Evolutionary conservation across 495 filamentous ascomycete species (phyloP), one percentile per base, ranked within the genome.

Genomic region (Penicillium maclennaniae): DNA sequence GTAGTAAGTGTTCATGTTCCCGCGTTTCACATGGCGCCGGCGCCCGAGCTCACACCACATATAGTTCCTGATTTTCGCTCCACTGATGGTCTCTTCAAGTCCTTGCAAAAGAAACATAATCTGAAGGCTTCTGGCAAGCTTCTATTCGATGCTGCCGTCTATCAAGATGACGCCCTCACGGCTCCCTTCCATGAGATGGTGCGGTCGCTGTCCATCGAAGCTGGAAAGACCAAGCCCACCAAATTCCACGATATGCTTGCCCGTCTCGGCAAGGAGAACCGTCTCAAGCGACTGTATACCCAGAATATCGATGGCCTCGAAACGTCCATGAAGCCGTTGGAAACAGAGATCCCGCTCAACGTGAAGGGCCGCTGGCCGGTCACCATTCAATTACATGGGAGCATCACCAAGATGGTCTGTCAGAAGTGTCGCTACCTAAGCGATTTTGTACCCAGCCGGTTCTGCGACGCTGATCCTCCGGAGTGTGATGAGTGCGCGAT

Each of bases 251-350:
- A 96, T 66, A 81, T 98, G 73, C 79, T 98, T 26, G 93, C 95
- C 37, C 91, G 87, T 5, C 74, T 98, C 12, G 88, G 92, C n/a
- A 78, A 86, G 34, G 89, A 97, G 68, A 89, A 85, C 40, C 88
- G 93, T 3, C 75, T 98, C n/a, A 76, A 96, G 59, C 89, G 93
- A 19, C 78, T 98, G 8, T 98, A 98, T 68, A 90, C 86, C 9
- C 93, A 98, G 59, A 98, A 98, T 56, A 92, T 98, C 17, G 93
- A 98, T 69, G 88, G 89, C 43, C 85, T 98, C 54, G 93, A 98
- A 58, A 93, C 89, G 7, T 83, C 85, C 15, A 83, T 97, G 72
- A 73, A 81, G 25, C 91, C 92, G 2, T 76, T 98, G 14, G 75
- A 80, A 6, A 97, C 93, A 2, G 76, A 78, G 34, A 82, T 95